Evolutionary conservation across 305 asterid species (phyloP).

Genomic region (Fraxinus sp.): DNA sequence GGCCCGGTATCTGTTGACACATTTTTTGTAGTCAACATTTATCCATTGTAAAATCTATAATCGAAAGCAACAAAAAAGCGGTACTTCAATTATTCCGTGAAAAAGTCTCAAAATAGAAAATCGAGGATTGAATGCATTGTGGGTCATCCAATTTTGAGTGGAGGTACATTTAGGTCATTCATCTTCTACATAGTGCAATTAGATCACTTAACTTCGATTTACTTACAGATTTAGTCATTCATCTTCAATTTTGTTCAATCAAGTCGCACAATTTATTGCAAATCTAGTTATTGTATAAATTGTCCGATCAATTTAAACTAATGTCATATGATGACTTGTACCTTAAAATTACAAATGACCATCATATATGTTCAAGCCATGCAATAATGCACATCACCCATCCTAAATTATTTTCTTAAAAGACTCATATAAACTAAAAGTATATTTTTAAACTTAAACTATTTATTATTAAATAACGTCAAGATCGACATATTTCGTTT

Average conservation of each 20-base stretch:
- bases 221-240: not conserved
- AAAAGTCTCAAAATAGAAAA: not conserved
- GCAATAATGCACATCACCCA: not conserved
- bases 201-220: not conserved
- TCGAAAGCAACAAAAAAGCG: no score
- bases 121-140: not conserved
- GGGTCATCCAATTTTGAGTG: not conserved
- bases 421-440: not conserved
- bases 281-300: not conserved
- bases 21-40: no score
- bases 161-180: not conserved
- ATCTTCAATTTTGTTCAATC: not conserved
- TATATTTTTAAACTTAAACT: not conserved
- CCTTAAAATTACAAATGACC: not conserved
- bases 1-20: no score
- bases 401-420: not conserved
- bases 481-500: no score
- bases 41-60: no score
- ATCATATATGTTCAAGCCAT: not conserved
- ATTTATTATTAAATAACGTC: not conserved
- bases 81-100: not conserved
- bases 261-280: no score
- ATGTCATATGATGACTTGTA: not conserved
- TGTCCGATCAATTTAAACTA: not conserved
- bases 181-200: not conserved